phyloP scores from a whole-genome alignment of 2,329 filamentous ascomycete species.

The Hypoxylon sp. region DNA sequence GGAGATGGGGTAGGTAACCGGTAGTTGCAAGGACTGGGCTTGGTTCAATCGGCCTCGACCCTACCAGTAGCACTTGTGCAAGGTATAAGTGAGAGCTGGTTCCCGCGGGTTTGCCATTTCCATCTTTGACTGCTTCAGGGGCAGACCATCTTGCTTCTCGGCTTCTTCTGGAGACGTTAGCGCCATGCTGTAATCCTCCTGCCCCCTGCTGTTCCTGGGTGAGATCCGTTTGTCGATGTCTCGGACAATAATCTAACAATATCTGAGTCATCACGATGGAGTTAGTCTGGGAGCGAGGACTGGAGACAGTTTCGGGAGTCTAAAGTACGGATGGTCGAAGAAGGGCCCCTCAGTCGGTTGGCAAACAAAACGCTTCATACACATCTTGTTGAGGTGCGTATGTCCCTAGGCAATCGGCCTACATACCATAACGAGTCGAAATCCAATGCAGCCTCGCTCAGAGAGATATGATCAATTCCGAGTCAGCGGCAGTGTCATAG shows the following conservation, averaged over 20 bases:
- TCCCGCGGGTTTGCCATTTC: conserved; percentile 21
- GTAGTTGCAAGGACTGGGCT: conserved; percentile 33
- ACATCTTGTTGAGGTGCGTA: background rate
- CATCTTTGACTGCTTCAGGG: conserved; percentile 14
- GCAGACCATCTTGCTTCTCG: conserved; percentile 13
- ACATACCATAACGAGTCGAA: background rate
- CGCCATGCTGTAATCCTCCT: conserved; percentile 5
- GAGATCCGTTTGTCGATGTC: conserved; percentile 21
- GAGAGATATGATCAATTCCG: background rate
- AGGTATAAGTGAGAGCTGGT: conserved; percentile 35
- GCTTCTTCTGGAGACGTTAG: background rate
- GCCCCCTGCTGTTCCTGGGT: background rate
- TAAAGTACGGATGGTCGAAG: conserved; percentile 8
- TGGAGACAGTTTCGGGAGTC: conserved; percentile 4
- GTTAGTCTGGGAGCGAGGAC: background rate
- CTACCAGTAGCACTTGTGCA: conserved; percentile 43
- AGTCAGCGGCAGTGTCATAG: background rate
- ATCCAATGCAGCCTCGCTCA: background rate
- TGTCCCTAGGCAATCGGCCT: background rate
- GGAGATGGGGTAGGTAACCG: conserved; percentile 40
- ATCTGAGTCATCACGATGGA: conserved; percentile 4
- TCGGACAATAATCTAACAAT: conserved; percentile 21
- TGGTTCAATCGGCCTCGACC: conserved; percentile 29
- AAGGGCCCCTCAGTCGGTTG: conserved; percentile 1
- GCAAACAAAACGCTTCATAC: background rate